Base-by-base conservation (phyloP, 2,329 filamentous ascomycete genomes). In the Epichloe glyceriae region DNA sequence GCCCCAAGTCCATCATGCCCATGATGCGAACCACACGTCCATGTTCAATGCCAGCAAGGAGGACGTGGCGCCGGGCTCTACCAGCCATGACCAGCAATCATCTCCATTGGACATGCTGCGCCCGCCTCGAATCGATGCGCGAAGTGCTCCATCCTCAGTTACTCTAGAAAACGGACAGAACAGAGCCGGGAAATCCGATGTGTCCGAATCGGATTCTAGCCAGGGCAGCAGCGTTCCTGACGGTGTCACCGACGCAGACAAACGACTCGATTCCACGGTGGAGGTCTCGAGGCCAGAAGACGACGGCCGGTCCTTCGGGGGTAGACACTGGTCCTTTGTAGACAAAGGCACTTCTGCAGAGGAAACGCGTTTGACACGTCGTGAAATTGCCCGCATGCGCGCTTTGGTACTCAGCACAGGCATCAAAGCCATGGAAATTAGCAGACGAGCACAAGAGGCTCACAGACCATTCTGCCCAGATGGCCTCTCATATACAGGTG, bases 351-450 rank as follows among this genome's bases (percentile, higher is more conserved):
- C 62, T 3, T 62, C 66, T 4, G 61, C 64, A 5, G 66, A 69
- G 17, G 68, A 64, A 34, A 53, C 56, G 17, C 60, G 58, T 22
- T 56, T 86, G 33, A 82, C 75, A 10, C 80, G 77, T 58, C 79
- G 79, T n/a, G 91, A 96, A 58, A 77, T 95, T 49, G 85, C 86
- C 15, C 82, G 88, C n/a, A 75, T 90, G 2, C 78, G 82, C 52
- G 79, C 88, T 0, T 73, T 94, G 8, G 78, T 95, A 40, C 73
- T 95, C 20, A 86, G 83, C 55, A 88, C 88, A 0, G 90, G 89
- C n/a, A 83, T 96, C 61, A 95, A 94, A 68, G 90, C 91, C 0
- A 82, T 82, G 60, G 87, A 93, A 61, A 86, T 96, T 50, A 74
- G 75, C 30, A 77, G 82, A 4, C 79, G 84, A 45, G 82, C 85